phyloP scores from a whole-genome alignment of 495 filamentous ascomycete genomes.

The Daldinia decipiens region DNA sequence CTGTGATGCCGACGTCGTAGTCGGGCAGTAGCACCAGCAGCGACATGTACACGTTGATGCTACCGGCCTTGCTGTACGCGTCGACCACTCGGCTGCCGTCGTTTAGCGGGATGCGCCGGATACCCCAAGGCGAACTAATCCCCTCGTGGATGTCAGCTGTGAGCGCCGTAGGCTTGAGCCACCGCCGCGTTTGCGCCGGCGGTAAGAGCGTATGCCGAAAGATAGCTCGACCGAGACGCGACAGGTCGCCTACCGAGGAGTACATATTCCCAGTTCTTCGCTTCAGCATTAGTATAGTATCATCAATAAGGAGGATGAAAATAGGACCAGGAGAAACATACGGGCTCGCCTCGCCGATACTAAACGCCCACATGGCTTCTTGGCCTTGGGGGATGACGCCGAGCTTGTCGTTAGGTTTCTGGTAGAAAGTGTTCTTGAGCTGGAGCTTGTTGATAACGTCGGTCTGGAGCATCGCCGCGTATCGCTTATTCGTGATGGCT shows the following conservation, averaged over 20 bases:
- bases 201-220: constrained; percentile 60
- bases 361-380: constrained; percentile 49
- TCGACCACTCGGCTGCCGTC: constrained; percentile 61
- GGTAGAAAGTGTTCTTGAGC: constrained; percentile 55
- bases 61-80: constrained; percentile 65
- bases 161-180: constrained; percentile 65
- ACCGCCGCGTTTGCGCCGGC: constrained; percentile 59
- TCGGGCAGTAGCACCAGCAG: constrained; percentile 63
- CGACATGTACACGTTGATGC: constrained; percentile 60
- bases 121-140: constrained; percentile 69
- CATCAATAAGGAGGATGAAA: not conserved
- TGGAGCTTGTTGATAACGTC: constrained; percentile 58
- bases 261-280: constrained; percentile 67
- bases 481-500: constrained; percentile 60
- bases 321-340: constrained; percentile 23
- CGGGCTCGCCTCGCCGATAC: constrained; percentile 55
- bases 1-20: constrained; percentile 59
- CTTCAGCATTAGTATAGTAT: not conserved
- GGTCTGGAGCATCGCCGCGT: constrained; percentile 56
- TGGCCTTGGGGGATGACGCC: constrained; percentile 51
- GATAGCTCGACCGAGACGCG: constrained; percentile 64
- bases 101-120: constrained; percentile 52
- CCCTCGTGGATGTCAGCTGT: constrained; percentile 59
- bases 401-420: constrained; percentile 43
- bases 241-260: constrained; percentile 63